phyloP scores from a whole-genome alignment of 768 basidiomycete species.

The Suillus plorans region DNA sequence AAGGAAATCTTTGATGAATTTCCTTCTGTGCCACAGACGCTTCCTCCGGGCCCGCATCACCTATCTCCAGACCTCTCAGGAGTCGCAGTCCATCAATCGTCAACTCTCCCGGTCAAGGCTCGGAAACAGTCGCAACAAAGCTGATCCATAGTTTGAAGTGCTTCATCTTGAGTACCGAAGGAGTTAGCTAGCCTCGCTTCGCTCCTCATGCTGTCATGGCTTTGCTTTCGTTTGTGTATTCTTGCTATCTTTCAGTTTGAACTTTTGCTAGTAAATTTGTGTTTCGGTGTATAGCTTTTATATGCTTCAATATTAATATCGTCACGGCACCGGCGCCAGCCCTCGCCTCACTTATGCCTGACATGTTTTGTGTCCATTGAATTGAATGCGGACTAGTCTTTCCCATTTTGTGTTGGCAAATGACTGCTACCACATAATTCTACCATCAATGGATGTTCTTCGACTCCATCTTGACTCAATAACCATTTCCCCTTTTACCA shows the following conservation, averaged over 20 bases:
- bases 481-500: too few species aligned
- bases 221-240: slow-evolving; percentile 2
- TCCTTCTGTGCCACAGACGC: slow-evolving; percentile 62
- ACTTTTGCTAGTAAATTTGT: background rate
- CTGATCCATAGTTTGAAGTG: slow-evolving; percentile 22
- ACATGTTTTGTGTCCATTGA: too few species aligned
- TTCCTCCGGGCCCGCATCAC: slow-evolving; percentile 33
- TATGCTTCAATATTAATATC: background rate
- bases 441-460: too few species aligned
- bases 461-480: too few species aligned
- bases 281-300: background rate
- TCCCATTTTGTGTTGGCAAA: too few species aligned
- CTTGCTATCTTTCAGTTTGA: background rate
- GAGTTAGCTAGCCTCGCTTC: background rate
- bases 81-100: slow-evolving; percentile 15
- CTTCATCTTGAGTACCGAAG: background rate
- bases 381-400: too few species aligned
- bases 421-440: too few species aligned
- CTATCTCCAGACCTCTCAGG: slow-evolving; percentile 15
- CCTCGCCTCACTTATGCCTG: too few species aligned
- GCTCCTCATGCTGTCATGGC: background rate
- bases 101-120: slow-evolving; percentile 27
- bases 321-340: too few species aligned
- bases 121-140: slow-evolving; percentile 25
- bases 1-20: slow-evolving; percentile 67